Evolutionary conservation across 306 rosid species (phyloP).

Genomic region (Prunus salicina): DNA sequence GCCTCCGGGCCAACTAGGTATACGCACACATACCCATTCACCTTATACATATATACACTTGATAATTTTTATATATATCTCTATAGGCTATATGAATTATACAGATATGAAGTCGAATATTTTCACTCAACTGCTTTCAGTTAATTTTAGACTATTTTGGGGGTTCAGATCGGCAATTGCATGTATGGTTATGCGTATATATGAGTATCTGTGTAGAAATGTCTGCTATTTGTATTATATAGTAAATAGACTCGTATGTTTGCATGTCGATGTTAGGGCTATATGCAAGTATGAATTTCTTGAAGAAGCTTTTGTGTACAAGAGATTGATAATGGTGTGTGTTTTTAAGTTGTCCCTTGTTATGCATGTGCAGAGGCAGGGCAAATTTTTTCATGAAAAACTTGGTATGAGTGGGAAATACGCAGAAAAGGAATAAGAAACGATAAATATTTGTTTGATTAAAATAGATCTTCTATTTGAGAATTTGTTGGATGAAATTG

Average conservation of each 20-base stretch:
- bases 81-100: neutral
- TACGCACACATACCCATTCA: neutral
- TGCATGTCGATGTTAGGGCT: neutral
- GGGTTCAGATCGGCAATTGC: neutral
- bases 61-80: neutral
- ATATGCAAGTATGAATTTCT: neutral
- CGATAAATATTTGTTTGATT: neutral
- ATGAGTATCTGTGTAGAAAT: neutral
- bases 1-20: slow-evolving; percentile 18
- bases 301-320: neutral
- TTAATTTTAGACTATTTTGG: neutral
- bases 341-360: neutral
- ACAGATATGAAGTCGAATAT: neutral
- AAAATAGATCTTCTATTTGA: too few relatives aligned
- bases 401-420: neutral
- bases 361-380: neutral
- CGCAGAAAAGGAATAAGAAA: neutral
- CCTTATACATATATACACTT: neutral
- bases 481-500: neutral
- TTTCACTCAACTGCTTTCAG: neutral
- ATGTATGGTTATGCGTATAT: neutral
- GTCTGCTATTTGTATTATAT: neutral
- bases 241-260: neutral
- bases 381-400: neutral
- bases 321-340: neutral